Conservation (phyloP, 83 land plant genomes). For the Diphasiastrum complanatum region DNA sequence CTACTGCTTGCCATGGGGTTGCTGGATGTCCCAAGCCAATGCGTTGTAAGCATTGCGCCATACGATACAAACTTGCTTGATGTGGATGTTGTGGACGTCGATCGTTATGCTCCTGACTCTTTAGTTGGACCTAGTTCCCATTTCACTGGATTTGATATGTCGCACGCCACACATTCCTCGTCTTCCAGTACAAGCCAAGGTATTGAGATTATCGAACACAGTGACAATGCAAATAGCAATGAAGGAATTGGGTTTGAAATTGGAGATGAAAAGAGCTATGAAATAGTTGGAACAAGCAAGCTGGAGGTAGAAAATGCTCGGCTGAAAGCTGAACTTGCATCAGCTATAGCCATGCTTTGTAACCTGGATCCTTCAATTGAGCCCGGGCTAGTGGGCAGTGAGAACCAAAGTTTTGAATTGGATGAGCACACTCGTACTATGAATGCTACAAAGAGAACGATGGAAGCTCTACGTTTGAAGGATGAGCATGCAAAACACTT, state of each 20-base stretch:
- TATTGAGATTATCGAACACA: too few species aligned
- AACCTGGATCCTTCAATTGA: constrained; percentile 49
- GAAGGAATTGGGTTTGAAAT: too few species aligned
- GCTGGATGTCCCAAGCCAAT: constrained; percentile 73
- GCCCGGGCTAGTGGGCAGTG: constrained; percentile 27
- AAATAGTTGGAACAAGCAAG: constrained; percentile 89
- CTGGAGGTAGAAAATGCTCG: constrained; percentile 95
- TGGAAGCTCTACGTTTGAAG: constrained; percentile 74
- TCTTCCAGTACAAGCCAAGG: too few species aligned
- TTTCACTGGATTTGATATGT: too few species aligned
- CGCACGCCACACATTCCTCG: too few species aligned
- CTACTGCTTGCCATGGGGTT: constrained; percentile 69
- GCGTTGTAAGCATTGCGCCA: constrained; percentile 79
- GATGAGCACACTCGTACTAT: too few species aligned
- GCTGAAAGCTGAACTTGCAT: constrained; percentile 90
- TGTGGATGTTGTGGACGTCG: constrained; percentile 66
- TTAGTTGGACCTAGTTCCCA: constrained; percentile 43
- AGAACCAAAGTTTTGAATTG: too few species aligned
- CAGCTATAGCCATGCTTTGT: constrained; percentile 70
- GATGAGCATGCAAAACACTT: constrained; percentile 81
- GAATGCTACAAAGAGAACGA: constrained; percentile 56
- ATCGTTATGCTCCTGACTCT: constrained; percentile 78
- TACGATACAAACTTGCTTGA: constrained; percentile 68
- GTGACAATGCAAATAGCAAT: too few species aligned
- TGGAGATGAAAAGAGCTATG: too few species aligned